Evolutionary conservation across 1,284 basidiomycete genomes (phyloP), one percentile per base, ranked within the genome.

Genomic region (Sporisorium iseilematis-ciliati): DNA sequence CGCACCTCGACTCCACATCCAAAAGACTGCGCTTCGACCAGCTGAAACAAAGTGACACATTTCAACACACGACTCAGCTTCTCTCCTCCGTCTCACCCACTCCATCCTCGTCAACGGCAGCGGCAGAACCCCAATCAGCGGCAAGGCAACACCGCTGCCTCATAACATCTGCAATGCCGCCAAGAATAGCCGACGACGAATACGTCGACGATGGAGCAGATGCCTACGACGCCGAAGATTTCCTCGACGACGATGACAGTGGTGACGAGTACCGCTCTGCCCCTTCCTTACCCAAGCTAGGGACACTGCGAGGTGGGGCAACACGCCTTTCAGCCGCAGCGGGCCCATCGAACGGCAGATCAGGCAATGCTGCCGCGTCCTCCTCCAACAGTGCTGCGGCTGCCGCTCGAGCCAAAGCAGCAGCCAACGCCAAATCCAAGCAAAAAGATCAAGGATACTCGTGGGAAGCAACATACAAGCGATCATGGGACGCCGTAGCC

Each of bases 401-500:
- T 20, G 38, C 35, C 18, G 56, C 56, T 31, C 45, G 56, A 49
- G 56, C 26, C 46, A 57, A 57, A 50, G 48, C 60, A 23, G 65
- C 65, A 11, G 54, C 65, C 21, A 50, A 41, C 29, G 45, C 48
- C 16, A 60, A 72, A 29, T 59, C 56, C 4, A 78, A 76, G 49
- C 57, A 65, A 7, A 77, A 77, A 46, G 79, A 81, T 51, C 75
- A 78, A 29, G 83, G 84, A 16, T 95, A 95, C 81, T 93, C 94
- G 31, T 98, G 96, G 96, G 96, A 98, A 85, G 95, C 92, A 1
- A 92, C 92, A 8, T 97, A 95, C 85, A 91, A 93, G 54, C 91
- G 95, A 48, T 93, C 93, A 52, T 99, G 96, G 96, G 97, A 99
- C 80, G 92, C 92, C 2, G 94, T 99, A 0, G 92, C 94, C 82